Conservation (phyloP, 495 filamentous ascomycete genomes). For the Talaromyces ruber region DNA sequence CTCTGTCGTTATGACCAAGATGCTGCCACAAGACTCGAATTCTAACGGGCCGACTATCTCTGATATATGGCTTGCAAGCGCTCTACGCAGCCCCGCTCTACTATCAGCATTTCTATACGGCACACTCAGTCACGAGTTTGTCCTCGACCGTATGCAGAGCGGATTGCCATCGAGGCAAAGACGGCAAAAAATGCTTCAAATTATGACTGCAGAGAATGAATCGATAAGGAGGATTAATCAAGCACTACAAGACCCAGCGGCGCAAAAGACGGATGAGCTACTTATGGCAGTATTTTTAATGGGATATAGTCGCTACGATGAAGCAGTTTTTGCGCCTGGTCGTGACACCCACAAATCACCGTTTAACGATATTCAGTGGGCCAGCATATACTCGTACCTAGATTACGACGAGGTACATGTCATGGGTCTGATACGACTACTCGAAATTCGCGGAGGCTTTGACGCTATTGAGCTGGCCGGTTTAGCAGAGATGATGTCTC, state of each 20-base stretch:
- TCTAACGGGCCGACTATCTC: neutral
- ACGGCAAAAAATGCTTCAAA: constrained; percentile 6
- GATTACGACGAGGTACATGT: constrained; percentile 8
- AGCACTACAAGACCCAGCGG: constrained; percentile 1
- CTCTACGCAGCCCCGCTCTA: constrained; percentile 1
- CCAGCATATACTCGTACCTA: constrained; percentile 6
- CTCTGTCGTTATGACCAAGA: constrained; percentile 6
- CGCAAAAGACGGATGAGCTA: constrained; percentile 6
- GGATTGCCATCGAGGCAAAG: constrained; percentile 1
- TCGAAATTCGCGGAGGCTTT: constrained; percentile 6
- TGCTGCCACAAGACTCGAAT: neutral
- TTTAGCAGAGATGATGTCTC: constrained; percentile 5
- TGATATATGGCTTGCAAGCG: constrained; percentile 3
- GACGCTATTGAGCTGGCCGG: constrained; percentile 2
- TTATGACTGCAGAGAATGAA: constrained; percentile 6
- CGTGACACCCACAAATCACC: constrained; percentile 2
- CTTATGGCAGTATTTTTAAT: constrained; percentile 7
- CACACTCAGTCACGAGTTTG: constrained; percentile 7
- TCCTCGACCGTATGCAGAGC: constrained; percentile 6
- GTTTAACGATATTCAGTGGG: constrained; percentile 4
- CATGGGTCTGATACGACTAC: constrained; percentile 2
- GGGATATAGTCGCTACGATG: constrained; percentile 6
- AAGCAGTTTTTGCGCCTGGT: constrained; percentile 3
- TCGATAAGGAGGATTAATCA: constrained; percentile 4
- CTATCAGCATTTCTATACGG: constrained; percentile 7